Evolutionary conservation across 768 basidiomycete genomes (phyloP), one percentile per base, ranked within the genome.

Genomic region (Rhodotorula taiwanensis): DNA sequence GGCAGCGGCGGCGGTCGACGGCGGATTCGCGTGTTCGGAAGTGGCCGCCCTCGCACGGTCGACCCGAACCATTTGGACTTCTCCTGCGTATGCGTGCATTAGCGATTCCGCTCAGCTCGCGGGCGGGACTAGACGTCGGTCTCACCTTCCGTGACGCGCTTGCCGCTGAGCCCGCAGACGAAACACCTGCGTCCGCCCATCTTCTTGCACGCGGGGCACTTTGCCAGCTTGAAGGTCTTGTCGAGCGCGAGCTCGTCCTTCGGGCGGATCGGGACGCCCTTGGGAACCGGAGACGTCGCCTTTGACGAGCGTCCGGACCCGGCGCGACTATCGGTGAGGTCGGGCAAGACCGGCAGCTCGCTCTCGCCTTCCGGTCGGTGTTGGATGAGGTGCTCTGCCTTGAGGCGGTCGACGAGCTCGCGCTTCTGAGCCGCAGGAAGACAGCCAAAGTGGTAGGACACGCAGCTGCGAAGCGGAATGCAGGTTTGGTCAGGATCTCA

Each of bases 151-250:
- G 58, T 68, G 23, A 58, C 31, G 25, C 33, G 41, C 31, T 41
- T 55, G n/a, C 67, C 67, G 11, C 48, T 54, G 14, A 58, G 6
- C 0, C 56, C 52, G 52, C 72, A 73, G 8, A 52, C 58, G 31
- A 64, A 66, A 58, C 72, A 73, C 25, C 31, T 25, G 10, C 53
- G 43, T 11, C 70, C 72, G 5, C 45, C 50, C 1, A 28, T 36
- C 54, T 69, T 70, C 50, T 60, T 52, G 60, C 72, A 73, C 7
- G 33, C 34, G 10, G 62, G 50, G 51, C 72, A 73, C 21, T 67
- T 64, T 18, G 55, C 36, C 7, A 73, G 33, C 1, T 11, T 31
- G 52, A 70, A 56, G 16, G 50, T 57, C 18, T 55, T 33, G 7
- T 56, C 4, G 11, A 41, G 45, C 51, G 71, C 61, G 47, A 71